Base-by-base conservation (phyloP, 805 yeast species). In the Kuraishia molischiana region DNA sequence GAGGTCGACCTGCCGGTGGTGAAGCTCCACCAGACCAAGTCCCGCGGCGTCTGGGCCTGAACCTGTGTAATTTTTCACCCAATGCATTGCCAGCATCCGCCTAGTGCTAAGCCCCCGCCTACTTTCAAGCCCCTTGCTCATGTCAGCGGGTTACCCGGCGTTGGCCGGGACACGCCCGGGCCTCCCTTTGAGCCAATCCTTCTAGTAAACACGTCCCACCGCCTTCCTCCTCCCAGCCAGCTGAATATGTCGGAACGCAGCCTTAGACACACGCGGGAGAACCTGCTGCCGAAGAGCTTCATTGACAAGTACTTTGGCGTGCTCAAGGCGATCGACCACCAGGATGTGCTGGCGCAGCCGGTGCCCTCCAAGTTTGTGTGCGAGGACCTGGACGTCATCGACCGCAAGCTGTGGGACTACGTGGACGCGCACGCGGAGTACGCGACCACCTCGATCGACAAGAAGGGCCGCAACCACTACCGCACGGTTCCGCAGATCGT, bases 1-100 rank as follows among this genome's bases (percentile, higher is more conserved):
- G 95, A 95, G 6, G 90, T 96, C 95, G 96, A 90, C 49, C 59
- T 90, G 37, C 95, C 92, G 5, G 83, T 79, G 3, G 64, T 80
- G 20, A 80, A 85, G 53, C 92, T 87, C 2, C 64, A 64, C 1
- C 96, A 90, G 54, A 67, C 64, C 42, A 84, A 80, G 51, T 56
- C 64, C 5, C 59, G 69, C 26, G 92, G 94, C 0, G 64, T 63
- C 21, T 90, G 97, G 97, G 62, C 62, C 4, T 44, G 43, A n/a
- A 19, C 8, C 14, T 34, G 19, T 33, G 3, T 22, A 22, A 22
- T 22, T n/a, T n/a, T n/a, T n/a, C n/a, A n/a, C n/a, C n/a, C n/a
- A n/a, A n/a, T n/a, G n/a, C n/a, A n/a, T n/a, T n/a, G n/a, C n/a
- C n/a, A n/a, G n/a, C n/a, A n/a, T n/a, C n/a, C n/a, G n/a, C n/a